A percentile compares a stretch with the other conserved stretches of the same genome.
These are phyloP conservation scores for Saccharomycopsis capsularis DNA, from an alignment of 805 yeast genomes.

Conservation along the genomic window DNA sequence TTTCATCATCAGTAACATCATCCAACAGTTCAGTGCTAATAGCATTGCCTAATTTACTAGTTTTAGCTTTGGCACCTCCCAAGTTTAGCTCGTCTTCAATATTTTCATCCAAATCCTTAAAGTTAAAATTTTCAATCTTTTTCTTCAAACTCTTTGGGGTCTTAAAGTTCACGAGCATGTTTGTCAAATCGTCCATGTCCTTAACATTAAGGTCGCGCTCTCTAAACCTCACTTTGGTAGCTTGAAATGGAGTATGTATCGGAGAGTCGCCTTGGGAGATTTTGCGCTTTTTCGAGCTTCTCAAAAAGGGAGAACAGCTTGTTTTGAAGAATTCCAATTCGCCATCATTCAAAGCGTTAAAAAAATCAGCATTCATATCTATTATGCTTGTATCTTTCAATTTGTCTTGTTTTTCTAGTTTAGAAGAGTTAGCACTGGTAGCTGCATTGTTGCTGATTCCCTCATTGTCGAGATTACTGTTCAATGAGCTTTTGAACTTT, in stretches of 20 bases:
- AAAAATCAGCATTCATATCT: slow-evolving; percentile 1
- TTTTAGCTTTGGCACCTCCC: not conserved
- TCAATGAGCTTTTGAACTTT: too few species aligned
- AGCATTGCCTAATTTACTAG: not conserved
- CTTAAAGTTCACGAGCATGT: slow-evolving; percentile 11
- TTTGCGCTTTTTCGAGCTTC: slow-evolving; percentile 4
- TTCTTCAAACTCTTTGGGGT: slow-evolving; percentile 15
- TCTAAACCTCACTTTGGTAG: not conserved
- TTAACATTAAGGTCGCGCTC: not conserved
- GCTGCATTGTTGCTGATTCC: too few species aligned
- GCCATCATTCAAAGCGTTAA: slow-evolving; percentile 2
- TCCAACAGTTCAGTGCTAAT: not conserved
- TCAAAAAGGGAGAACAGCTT: slow-evolving; percentile 16
- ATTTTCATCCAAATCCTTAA: slow-evolving; percentile 3
- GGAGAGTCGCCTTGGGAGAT: slow-evolving; percentile 12
- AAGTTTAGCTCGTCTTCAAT: slow-evolving; percentile 9
- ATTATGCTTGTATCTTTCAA: not conserved
- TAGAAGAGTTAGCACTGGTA: not conserved
- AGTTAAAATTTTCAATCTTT: slow-evolving; percentile 2
- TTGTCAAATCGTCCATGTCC: slow-evolving; percentile 10
- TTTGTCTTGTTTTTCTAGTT: not conserved
- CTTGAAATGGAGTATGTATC: slow-evolving; percentile 11
- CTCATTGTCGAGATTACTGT: too few species aligned
- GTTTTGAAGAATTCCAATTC: slow-evolving; percentile 8
- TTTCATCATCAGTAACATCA: slow-evolving; percentile 12